Base-by-base conservation (phyloP, 2,329 filamentous ascomycete genomes). In the Teratosphaeria zuluensis region DNA sequence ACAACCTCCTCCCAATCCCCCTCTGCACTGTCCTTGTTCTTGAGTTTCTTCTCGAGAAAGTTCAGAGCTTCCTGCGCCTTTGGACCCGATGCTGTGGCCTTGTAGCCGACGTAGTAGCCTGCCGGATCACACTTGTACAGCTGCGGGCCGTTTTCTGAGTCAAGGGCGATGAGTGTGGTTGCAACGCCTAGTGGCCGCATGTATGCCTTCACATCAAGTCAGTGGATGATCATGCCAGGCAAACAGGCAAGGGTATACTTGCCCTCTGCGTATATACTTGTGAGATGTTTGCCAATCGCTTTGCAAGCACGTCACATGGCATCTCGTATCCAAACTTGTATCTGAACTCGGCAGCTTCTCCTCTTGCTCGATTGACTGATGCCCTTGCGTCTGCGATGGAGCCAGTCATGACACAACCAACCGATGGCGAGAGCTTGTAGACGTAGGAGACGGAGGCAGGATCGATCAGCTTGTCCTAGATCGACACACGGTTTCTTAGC, bases 301-400 rank as follows among this genome's bases (percentile, higher is more conserved):
- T 99, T 65, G 94, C 90, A 70, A 99, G 79, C 56, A 91, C 94
- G 77, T 99, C 94, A 75, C 91, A 95, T 61, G 94, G 94, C 94
- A 99, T 99, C 81, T 99, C 94, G 77, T 99, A 99, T 71, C 94
- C 94, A 74, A 85, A 96, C 80, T 96, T 96, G 85, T 99, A 99
- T 77, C 87, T 86, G 80, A 99, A 99, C 74, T 99, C 92, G 59
- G 92, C 92, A 66, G 94, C 94, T 79, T 99, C 94, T 68, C 90
- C 89, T 78, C 94, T 88, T 64, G 94, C 94, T 71, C 94, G 87
- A 76, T 90, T 90, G 61, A 95, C 90, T 64, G 90, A 95, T 33
- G 94, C 92, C 74, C 94, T 84, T 61, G 94, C 94, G 80, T 99
- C 94, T 69, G 94, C 92, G 76, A 99, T 97, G 66, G 94, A 96